Conservation (phyloP, 1,284 basidiomycete genomes). For the Sparassis latifolia region DNA sequence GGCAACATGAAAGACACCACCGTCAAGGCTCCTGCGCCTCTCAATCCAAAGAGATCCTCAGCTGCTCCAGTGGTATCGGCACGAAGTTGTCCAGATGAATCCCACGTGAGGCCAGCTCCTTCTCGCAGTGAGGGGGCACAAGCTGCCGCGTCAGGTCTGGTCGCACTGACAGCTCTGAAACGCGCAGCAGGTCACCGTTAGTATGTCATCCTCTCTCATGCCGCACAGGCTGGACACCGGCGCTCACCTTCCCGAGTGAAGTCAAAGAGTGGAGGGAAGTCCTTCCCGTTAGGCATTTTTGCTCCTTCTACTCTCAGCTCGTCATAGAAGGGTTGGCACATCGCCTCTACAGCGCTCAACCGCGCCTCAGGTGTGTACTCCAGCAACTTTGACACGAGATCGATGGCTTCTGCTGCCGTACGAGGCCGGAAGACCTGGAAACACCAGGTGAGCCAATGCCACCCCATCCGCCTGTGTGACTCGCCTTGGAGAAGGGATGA, state of each 20-base stretch:
- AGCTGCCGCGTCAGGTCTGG: conserved; percentile 91
- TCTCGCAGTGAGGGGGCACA: conserved; percentile 86
- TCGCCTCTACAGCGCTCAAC: conserved; percentile 88
- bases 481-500: conserved; percentile 88
- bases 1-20: conserved; percentile 9
- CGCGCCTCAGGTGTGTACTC: conserved; percentile 96
- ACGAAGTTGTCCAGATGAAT: conserved; percentile 90
- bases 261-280: conserved; percentile 92
- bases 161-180: conserved; percentile 88
- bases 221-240: neutral
- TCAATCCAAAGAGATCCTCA: conserved; percentile 88
- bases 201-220: neutral
- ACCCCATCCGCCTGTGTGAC: conserved; percentile 10
- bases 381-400: conserved; percentile 89
- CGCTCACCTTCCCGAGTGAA: conserved; percentile 90
- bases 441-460: conserved; percentile 5
- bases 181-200: neutral
- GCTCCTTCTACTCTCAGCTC: conserved; percentile 87
- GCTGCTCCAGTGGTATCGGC: conserved; percentile 89
- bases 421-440: conserved; percentile 94
- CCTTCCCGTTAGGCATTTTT: conserved; percentile 95
- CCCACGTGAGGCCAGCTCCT: conserved; percentile 79
- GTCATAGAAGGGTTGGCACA: conserved; percentile 97
- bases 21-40: conserved; percentile 15
- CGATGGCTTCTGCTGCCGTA: conserved; percentile 93